A percentile compares a stretch with the other conserved stretches of the same genome.
Evolutionary conservation across 1,284 basidiomycete species (phyloP).

Genomic region (Cutaneotrichosporon cutaneum): DNA sequence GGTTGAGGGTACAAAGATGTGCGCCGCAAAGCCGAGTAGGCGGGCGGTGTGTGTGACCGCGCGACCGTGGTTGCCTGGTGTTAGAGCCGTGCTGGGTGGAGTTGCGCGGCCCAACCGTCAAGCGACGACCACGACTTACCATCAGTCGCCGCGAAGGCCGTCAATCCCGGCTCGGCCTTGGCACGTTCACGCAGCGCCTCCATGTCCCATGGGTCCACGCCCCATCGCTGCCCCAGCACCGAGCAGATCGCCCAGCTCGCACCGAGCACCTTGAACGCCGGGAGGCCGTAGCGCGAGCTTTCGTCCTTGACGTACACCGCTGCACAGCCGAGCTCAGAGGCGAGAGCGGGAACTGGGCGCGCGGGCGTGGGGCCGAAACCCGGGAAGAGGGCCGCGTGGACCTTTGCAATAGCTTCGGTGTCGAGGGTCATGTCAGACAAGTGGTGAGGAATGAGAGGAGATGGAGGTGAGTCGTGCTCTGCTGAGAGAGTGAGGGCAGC

Average conservation of each 20-base stretch:
- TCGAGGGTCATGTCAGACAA: neutral
- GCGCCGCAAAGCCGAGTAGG: slow-evolving; percentile 17
- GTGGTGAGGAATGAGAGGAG: neutral
- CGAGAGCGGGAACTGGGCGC: slow-evolving; percentile 11
- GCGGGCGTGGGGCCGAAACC: slow-evolving; percentile 19
- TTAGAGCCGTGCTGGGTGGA: neutral
- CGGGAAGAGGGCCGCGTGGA: slow-evolving; percentile 24
- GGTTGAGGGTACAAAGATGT: slow-evolving; percentile 19
- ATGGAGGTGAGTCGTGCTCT: neutral
- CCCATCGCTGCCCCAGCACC: slow-evolving; percentile 17
- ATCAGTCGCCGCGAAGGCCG: slow-evolving; percentile 22
- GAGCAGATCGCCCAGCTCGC: slow-evolving; percentile 23
- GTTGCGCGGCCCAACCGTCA: too few relatives aligned
- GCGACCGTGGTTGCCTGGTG: slow-evolving; percentile 24
- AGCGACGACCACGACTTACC: slow-evolving; percentile 8
- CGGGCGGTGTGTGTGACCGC: slow-evolving; percentile 18
- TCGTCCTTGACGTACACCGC: slow-evolving; percentile 26
- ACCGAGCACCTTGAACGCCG: slow-evolving; percentile 27
- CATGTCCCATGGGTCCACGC: slow-evolving; percentile 20
- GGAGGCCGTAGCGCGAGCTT: slow-evolving; percentile 21
- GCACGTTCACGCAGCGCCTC: slow-evolving; percentile 7
- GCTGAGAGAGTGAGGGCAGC: neutral
- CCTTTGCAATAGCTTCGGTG: slow-evolving; percentile 10
- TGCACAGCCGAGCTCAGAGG: slow-evolving; percentile 17
- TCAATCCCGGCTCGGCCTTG: slow-evolving; percentile 5